phyloP scores from a whole-genome alignment of 140 eudicot genomes.

The Cichorium intybus region DNA sequence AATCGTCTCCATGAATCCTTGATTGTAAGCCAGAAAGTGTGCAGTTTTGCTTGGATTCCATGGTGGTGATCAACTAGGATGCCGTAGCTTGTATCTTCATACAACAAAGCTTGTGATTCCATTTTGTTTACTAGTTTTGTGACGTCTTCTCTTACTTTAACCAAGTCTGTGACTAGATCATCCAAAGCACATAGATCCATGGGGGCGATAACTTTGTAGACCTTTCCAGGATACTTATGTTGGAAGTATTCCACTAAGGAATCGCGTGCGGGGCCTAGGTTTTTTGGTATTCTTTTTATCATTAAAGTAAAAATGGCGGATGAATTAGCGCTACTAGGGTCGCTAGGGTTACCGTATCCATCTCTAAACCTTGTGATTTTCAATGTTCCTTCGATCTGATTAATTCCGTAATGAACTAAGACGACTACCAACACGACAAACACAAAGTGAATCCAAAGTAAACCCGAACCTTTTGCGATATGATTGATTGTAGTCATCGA shows the following conservation, averaged over 20 bases:
- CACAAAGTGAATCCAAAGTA: slow-evolving; percentile 74
- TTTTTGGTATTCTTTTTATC: slow-evolving; percentile 83
- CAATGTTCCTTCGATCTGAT: slow-evolving; percentile 58
- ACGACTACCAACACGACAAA: slow-evolving; percentile 61
- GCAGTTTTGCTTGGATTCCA: slow-evolving; percentile 33
- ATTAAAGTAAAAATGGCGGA: slow-evolving; percentile 83
- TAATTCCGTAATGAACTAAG: slow-evolving; percentile 64
- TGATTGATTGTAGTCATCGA: slow-evolving; percentile 85
- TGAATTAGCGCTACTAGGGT: slow-evolving; percentile 47
- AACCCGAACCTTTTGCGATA: slow-evolving; percentile 60
- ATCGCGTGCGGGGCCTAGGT: slow-evolving; percentile 53
- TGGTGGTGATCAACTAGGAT: slow-evolving; percentile 24
- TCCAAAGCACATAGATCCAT: slow-evolving; percentile 98
- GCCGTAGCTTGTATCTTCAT: slow-evolving; percentile 37
- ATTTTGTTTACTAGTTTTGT: slow-evolving; percentile 62
- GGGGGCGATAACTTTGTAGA: slow-evolving; percentile 68
- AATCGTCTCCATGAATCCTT: slow-evolving; percentile 64
- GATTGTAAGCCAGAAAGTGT: slow-evolving; percentile 42
- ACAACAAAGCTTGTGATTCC: slow-evolving; percentile 46
- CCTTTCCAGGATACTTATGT: slow-evolving; percentile 80
- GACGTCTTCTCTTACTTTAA: slow-evolving; percentile 81
- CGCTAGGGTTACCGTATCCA: slow-evolving; percentile 81
- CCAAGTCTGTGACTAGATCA: slow-evolving; percentile 79
- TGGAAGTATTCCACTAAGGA: slow-evolving; percentile 72
- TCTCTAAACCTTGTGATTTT: slow-evolving; percentile 77